These are phyloP conservation scores for Otatea glauca DNA, from an alignment of 176 grass and related monocot genomes.

Conservation along the genomic window DNA sequence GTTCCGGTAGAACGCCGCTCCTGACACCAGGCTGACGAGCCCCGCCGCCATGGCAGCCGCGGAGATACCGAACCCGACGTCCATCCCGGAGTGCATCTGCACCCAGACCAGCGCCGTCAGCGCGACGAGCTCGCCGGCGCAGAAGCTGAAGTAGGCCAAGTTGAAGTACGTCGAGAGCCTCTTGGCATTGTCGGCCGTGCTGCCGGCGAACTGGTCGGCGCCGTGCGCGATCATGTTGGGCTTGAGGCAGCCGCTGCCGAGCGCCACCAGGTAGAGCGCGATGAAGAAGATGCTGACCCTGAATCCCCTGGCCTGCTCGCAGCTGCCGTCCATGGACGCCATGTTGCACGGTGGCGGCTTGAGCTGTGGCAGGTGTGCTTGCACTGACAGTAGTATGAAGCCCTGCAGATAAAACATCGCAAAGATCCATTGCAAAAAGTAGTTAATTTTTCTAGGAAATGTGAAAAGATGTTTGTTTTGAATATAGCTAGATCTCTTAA, in stretches of 20 bases:
- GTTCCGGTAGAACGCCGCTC: constrained; percentile 72
- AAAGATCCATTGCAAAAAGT: not conserved
- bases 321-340: constrained; percentile 54
- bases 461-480: not conserved
- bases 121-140: constrained; percentile 80
- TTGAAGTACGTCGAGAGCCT: constrained; percentile 99
- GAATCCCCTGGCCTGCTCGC: constrained; percentile 70
- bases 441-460: not conserved
- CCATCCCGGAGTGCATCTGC: constrained; percentile 92
- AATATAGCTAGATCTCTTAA: not conserved
- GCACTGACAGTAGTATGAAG: constrained; percentile 85
- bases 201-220: constrained; percentile 74
- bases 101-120: constrained; percentile 93
- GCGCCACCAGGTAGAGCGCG: constrained; percentile 87
- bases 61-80: constrained; percentile 82
- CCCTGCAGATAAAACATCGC: constrained; percentile 50
- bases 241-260: constrained; percentile 95
- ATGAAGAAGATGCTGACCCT: constrained; percentile 75
- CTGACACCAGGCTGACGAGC: constrained; percentile 68
- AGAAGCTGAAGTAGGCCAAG: constrained; percentile 98
- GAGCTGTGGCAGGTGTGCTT: constrained; percentile 93
- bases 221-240: constrained; percentile 99
- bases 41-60: constrained; percentile 76
- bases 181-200: constrained; percentile 42
- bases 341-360: constrained; percentile 91